These are phyloP conservation scores for Phoenix roebelenii DNA, from an alignment of 176 grass and related monocot genomes.

Conservation along the genomic window DNA sequence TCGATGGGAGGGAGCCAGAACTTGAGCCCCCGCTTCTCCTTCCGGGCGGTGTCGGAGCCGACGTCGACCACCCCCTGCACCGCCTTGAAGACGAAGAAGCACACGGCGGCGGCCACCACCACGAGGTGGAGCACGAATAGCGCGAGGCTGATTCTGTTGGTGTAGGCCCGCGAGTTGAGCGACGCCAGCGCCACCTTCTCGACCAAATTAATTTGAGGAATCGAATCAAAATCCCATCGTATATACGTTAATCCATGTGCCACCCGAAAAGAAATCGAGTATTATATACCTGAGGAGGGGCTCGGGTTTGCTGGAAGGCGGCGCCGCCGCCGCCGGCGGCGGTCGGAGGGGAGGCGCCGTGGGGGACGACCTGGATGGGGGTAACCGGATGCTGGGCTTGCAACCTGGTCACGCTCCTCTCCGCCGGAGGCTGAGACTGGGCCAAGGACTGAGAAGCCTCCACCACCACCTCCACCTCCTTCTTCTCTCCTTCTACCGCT, in stretches of 20 bases:
- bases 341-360: conserved; percentile 28
- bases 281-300: conserved; percentile 35
- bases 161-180: conserved; percentile 72
- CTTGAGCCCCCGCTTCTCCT: conserved; percentile 39
- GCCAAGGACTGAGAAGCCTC: background rate
- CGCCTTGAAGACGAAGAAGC: conserved; percentile 63
- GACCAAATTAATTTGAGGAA: conserved; percentile 1
- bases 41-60: conserved; percentile 16
- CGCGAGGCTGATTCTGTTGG: conserved; percentile 57
- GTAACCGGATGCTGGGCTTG: conserved; percentile 52
- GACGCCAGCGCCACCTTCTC: conserved; percentile 30
- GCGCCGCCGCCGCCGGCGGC: conserved; percentile 26
- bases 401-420: conserved; percentile 33
- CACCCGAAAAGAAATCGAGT: background rate
- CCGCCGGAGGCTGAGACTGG: background rate
- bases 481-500: conserved; percentile 23
- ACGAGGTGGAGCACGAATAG: conserved; percentile 76
- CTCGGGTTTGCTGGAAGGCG: conserved; percentile 23
- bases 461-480: conserved; percentile 25
- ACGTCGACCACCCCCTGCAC: conserved; percentile 33
- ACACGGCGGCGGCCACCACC: conserved; percentile 27
- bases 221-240: background rate
- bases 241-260: conserved; percentile 2
- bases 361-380: conserved; percentile 69
- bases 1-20: conserved; percentile 80